Evolutionary conservation across 495 filamentous ascomycete species (phyloP).

Genomic region (Penicillium ucsense): DNA sequence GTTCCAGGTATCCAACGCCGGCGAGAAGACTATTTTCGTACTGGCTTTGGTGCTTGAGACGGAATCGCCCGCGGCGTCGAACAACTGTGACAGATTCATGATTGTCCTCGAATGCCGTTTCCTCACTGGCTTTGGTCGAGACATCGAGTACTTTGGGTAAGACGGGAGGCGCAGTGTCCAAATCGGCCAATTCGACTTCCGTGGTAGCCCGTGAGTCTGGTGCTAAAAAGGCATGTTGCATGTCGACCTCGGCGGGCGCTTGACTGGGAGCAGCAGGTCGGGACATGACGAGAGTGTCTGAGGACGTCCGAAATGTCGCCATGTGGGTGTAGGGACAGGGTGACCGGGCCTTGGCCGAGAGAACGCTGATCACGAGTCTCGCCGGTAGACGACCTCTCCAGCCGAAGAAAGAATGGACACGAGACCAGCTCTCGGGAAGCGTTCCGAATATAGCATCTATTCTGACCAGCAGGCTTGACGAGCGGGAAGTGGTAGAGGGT

Average conservation of each 20-base stretch:
- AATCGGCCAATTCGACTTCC: conserved; percentile 3
- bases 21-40: conserved; percentile 39
- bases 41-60: conserved; percentile 20
- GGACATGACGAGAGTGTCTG: conserved; percentile 11
- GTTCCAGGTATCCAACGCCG: conserved; percentile 39
- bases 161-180: conserved; percentile 2
- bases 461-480: too few species aligned
- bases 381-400: neutral
- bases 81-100: conserved; percentile 13
- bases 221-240: too few species aligned
- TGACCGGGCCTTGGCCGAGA: neutral
- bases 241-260: too few species aligned
- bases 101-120: conserved; percentile 8
- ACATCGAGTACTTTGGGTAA: conserved; percentile 14
- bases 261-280: neutral
- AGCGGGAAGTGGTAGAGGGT: neutral
- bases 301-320: conserved; percentile 6
- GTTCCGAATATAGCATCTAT: too few species aligned
- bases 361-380: neutral
- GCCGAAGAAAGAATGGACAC: too few species aligned
- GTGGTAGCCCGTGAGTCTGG: neutral
- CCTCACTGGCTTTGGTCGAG: conserved; percentile 15
- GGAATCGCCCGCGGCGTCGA: conserved; percentile 13
- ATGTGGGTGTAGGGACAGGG: conserved; percentile 3
- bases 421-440: too few species aligned